A percentile compares a stretch with the other conserved stretches of the same genome.
phyloP scores from a whole-genome alignment of 1,284 basidiomycete species.

The Rhizoctonia solani region DNA sequence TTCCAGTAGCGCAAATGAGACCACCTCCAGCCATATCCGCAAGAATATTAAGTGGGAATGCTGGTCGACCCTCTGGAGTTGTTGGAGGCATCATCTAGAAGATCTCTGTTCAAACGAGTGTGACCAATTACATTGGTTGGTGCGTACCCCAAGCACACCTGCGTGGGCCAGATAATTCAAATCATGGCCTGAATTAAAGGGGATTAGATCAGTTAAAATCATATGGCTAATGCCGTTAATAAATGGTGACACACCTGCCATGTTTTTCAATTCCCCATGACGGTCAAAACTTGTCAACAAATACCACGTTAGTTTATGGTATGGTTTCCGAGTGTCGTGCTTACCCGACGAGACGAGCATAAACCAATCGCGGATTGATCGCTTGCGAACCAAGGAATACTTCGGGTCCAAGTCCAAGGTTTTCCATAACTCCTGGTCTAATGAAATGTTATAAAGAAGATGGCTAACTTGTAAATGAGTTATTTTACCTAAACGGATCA shows the following conservation, averaged over 20 bases:
- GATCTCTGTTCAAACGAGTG: background rate
- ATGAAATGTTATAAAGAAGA: background rate
- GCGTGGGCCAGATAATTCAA: slow-evolving; percentile 85
- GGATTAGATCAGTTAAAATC: background rate
- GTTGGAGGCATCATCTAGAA: slow-evolving; percentile 69
- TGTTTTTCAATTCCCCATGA: slow-evolving; percentile 16
- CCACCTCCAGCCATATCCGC: slow-evolving; percentile 86
- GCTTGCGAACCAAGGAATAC: slow-evolving; percentile 59
- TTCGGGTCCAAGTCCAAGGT: slow-evolving; percentile 75
- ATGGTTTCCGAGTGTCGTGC: slow-evolving; percentile 40
- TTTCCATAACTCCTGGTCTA: slow-evolving; percentile 75
- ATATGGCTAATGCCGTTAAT: background rate
- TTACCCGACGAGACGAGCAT: slow-evolving; percentile 68
- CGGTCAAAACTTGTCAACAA: slow-evolving; percentile 6
- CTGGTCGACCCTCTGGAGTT: slow-evolving; percentile 57
- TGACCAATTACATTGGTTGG: background rate
- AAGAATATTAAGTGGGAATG: slow-evolving; percentile 74
- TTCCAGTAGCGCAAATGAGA: slow-evolving; percentile 70
- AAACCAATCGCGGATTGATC: slow-evolving; percentile 61
- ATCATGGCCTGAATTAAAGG: slow-evolving; percentile 72
- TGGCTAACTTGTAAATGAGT: no score
- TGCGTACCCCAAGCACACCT: slow-evolving; percentile 56
- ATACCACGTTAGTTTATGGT: background rate
- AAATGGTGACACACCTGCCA: background rate
- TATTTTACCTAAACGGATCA: slow-evolving; percentile 71